Evolutionary conservation across 805 yeast genomes (phyloP).

Genomic region (Priceomyces medius): DNA sequence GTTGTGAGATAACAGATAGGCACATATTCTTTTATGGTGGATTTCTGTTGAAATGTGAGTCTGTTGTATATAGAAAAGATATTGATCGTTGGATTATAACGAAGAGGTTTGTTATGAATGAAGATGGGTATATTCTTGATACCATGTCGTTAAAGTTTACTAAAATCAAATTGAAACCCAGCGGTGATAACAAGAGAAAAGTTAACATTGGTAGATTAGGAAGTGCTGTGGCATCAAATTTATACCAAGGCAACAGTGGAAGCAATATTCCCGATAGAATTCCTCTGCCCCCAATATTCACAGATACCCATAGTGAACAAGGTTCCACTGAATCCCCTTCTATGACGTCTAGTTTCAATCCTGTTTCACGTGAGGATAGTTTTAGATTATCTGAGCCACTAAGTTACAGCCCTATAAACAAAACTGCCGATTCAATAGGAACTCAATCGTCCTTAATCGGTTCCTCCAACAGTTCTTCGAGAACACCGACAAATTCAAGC

Average conservation of each 20-base stretch:
- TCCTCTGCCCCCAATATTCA: conserved; percentile 21
- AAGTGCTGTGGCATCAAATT: conserved; percentile 26
- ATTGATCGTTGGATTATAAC: conserved; percentile 37
- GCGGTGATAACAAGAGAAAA: conserved; percentile 14
- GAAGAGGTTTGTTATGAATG: conserved; percentile 48
- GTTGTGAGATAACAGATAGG: conserved; percentile 51
- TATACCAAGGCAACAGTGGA: conserved; percentile 13
- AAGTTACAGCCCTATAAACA: background rate
- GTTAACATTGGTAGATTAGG: conserved; percentile 32
- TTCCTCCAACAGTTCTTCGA: background rate
- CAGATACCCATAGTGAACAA: conserved; percentile 10
- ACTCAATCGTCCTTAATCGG: background rate
- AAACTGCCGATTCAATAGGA: background rate
- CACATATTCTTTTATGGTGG: conserved; percentile 73
- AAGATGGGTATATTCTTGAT: conserved; percentile 61
- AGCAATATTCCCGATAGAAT: conserved; percentile 8
- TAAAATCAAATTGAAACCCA: conserved; percentile 32
- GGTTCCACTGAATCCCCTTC: conserved; percentile 2
- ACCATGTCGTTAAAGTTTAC: conserved; percentile 46
- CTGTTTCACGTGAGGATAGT: conserved; percentile 4
- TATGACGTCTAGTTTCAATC: background rate
- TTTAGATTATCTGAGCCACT: background rate
- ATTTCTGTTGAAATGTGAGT: conserved; percentile 38
- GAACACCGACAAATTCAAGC: background rate
- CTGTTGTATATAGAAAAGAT: conserved; percentile 21